phyloP scores from a whole-genome alignment of 2,329 filamentous ascomycete genomes.

The Colletotrichum viniferum region DNA sequence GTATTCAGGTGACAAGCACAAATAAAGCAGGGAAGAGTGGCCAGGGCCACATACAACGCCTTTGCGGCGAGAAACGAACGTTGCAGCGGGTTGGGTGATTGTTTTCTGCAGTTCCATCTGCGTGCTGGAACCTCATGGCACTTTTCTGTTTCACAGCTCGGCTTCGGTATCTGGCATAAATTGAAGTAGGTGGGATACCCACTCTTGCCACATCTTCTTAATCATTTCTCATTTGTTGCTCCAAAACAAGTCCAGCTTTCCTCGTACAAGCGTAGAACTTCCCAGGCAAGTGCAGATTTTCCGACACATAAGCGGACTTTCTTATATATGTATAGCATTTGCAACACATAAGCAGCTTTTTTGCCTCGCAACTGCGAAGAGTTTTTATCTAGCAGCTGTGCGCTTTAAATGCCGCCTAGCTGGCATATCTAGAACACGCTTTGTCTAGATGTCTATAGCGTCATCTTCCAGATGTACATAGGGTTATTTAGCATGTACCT shows the following conservation, averaged over 20 bases:
- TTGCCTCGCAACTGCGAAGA: background rate
- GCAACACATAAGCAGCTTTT: background rate
- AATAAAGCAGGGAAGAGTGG: background rate
- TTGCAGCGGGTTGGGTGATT: no score
- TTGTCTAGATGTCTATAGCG: background rate
- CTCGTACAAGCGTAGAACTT: background rate
- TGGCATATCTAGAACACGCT: background rate
- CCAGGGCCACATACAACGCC: background rate
- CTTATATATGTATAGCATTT: background rate
- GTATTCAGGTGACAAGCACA: background rate
- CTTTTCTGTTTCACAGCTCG: background rate
- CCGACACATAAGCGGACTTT: background rate
- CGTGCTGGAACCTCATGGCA: background rate
- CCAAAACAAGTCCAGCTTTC: background rate
- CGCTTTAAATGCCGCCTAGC: background rate
- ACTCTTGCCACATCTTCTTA: background rate
- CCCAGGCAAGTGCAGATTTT: background rate
- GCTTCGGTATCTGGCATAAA: background rate
- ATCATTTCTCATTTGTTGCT: background rate
- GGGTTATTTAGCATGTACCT: no score
- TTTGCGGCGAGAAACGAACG: background rate
- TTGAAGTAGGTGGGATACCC: background rate
- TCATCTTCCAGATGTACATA: background rate
- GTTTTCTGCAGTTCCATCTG: no score
- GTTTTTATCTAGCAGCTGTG: background rate